These are phyloP conservation scores for Pyrenula massariospora DNA, from an alignment of 495 filamentous ascomycete species.

Conservation along the genomic window DNA sequence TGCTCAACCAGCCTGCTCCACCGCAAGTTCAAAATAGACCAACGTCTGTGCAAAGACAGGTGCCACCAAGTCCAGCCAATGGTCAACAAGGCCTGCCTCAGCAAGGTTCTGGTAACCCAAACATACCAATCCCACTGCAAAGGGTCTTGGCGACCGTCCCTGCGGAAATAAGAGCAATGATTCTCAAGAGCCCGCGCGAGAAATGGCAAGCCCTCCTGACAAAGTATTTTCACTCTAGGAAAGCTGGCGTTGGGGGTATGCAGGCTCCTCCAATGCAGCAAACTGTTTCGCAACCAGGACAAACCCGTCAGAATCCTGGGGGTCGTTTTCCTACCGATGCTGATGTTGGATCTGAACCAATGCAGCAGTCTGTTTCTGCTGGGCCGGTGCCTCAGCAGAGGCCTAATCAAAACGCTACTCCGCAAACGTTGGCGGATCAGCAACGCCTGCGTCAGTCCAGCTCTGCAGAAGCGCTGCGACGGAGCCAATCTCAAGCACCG, in stretches of 20 bases:
- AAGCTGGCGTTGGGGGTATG: not conserved
- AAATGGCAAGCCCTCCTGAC: conserved; percentile 23
- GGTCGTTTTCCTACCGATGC: conserved; percentile 5
- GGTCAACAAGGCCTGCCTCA: conserved; percentile 24
- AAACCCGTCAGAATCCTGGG: not conserved
- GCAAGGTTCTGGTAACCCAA: conserved; percentile 17
- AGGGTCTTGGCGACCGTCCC: conserved; percentile 24
- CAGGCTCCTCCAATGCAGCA: not conserved
- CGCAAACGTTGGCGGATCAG: conserved; percentile 5
- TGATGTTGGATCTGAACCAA: conserved; percentile 14
- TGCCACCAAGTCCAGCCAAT: conserved; percentile 28
- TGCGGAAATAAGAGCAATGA: conserved; percentile 22
- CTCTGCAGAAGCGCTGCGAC: conserved; percentile 16
- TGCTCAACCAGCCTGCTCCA: conserved; percentile 26
- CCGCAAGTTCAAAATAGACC: conserved; percentile 44
- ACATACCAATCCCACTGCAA: conserved; percentile 22
- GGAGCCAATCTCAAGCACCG: not conserved
- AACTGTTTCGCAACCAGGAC: not conserved
- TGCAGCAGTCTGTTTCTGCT: conserved; percentile 22
- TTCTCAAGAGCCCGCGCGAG: conserved; percentile 19
- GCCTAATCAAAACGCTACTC: not conserved
- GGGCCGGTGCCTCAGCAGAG: conserved; percentile 11
- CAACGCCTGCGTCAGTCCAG: conserved; percentile 28
- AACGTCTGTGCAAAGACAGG: conserved; percentile 34
- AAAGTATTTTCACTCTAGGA: conserved; percentile 3